Percentiles rank a stretch among this genome's conserved stretches.
Conservation (phyloP, 169 alveolate species). For the Eimeria falciformis region DNA sequence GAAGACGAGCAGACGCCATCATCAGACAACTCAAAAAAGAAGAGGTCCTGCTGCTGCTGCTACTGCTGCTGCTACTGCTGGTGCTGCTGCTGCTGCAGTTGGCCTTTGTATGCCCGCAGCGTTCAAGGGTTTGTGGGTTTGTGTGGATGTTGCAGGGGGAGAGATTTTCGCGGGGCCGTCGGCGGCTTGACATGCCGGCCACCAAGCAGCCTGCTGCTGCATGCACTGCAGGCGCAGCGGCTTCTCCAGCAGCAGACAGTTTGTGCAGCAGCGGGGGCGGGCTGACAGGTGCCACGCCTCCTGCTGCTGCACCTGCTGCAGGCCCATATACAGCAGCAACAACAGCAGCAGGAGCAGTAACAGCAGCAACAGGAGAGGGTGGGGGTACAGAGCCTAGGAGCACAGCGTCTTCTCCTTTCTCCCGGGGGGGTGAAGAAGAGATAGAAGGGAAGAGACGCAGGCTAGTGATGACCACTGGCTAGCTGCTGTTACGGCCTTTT, state of each 20-base stretch:
- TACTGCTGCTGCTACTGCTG: neutral
- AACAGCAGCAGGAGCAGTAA: neutral
- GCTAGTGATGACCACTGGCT: too few species aligned
- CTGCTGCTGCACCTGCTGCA: neutral
- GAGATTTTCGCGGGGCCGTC: constrained; percentile 70
- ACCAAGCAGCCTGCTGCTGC: constrained; percentile 46
- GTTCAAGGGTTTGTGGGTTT: neutral
- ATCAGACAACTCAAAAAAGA: constrained; percentile 85
- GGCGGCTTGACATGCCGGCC: constrained; percentile 75
- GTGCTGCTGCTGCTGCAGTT: neutral
- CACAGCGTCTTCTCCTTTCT: too few species aligned
- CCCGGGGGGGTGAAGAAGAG: too few species aligned
- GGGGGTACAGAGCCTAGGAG: too few species aligned
- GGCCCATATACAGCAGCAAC: constrained; percentile 7
- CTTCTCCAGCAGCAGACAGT: constrained; percentile 31
- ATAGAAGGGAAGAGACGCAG: too few species aligned
- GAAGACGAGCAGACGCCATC: constrained; percentile 86
- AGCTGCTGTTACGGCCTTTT: too few species aligned
- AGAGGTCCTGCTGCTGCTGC: constrained; percentile 69
- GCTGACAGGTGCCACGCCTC: neutral
- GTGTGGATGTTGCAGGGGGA: constrained; percentile 67
- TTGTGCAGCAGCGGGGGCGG: neutral
- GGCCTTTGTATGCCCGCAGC: neutral
- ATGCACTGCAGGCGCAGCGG: constrained; percentile 10
- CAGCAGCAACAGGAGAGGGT: neutral